phyloP scores from a whole-genome alignment of 495 filamentous ascomycete genomes.

The Lophiotrema nucula region DNA sequence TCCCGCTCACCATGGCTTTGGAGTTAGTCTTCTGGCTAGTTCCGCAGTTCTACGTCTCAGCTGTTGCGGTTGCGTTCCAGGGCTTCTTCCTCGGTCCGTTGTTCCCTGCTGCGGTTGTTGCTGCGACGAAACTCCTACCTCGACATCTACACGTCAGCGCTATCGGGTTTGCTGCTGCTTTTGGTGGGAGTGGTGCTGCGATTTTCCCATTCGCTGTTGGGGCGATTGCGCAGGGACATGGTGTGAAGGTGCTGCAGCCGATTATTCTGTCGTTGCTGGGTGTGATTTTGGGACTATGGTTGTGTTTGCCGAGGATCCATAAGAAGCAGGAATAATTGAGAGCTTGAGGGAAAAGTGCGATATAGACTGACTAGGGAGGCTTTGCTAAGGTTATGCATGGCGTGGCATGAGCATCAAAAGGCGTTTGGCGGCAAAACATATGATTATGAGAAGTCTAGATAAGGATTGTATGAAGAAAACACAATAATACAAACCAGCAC shows the following conservation, averaged over 20 bases:
- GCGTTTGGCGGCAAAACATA: too few species aligned
- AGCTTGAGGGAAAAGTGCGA: too few species aligned
- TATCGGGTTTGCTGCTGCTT: slow-evolving; percentile 79
- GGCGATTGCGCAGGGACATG: slow-evolving; percentile 75
- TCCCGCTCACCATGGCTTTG: slow-evolving; percentile 43
- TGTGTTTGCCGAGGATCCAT: slow-evolving; percentile 43
- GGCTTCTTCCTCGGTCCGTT: slow-evolving; percentile 67
- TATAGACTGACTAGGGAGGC: too few species aligned
- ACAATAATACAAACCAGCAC: too few species aligned
- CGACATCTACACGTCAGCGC: slow-evolving; percentile 73
- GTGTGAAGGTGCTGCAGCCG: slow-evolving; percentile 76
- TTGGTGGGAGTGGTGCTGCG: slow-evolving; percentile 76
- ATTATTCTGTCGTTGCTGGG: slow-evolving; percentile 67
- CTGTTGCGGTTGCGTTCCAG: slow-evolving; percentile 64
- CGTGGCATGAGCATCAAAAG: too few species aligned
- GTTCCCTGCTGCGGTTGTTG: slow-evolving; percentile 75
- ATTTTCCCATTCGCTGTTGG: slow-evolving; percentile 83
- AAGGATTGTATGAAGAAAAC: too few species aligned
- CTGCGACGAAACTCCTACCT: slow-evolving; percentile 78
- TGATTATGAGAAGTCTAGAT: too few species aligned
- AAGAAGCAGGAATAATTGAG: slow-evolving; percentile 41
- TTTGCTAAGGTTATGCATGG: too few species aligned
- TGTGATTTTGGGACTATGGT: slow-evolving; percentile 42
- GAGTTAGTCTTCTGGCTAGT: slow-evolving; percentile 58
- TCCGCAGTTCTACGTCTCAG: slow-evolving; percentile 70